These are phyloP conservation scores for Yamadazyma taylorii DNA, from an alignment of 1,139 yeast genomes.

Conservation along the genomic window DNA sequence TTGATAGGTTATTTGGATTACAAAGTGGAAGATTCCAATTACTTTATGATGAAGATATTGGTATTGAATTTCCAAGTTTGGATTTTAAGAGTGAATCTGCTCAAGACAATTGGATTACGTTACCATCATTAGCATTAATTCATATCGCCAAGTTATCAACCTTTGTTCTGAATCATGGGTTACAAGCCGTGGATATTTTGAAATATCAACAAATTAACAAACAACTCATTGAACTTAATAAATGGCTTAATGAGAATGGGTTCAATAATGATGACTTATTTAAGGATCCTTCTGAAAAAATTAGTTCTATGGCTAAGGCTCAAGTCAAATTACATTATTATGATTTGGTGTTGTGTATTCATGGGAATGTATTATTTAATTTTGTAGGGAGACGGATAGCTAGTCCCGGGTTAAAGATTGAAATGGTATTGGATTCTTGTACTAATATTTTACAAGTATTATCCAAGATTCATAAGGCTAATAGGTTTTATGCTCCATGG, in stretches of 20 bases:
- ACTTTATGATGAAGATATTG: constrained; percentile 32
- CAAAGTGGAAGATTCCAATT: constrained; percentile 56
- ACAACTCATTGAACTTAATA: constrained; percentile 29
- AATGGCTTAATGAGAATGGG: constrained; percentile 40
- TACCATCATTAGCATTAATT: constrained; percentile 49
- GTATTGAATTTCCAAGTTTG: constrained; percentile 33
- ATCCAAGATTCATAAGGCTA: constrained; percentile 33
- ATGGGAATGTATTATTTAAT: constrained; percentile 37
- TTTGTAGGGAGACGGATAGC: constrained; percentile 34
- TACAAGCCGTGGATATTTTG: constrained; percentile 27
- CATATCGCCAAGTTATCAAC: constrained; percentile 44
- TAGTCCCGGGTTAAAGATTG: constrained; percentile 33
- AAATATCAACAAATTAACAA: constrained; percentile 37
- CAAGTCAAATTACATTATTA: constrained; percentile 45
- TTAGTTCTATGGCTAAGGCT: constrained; percentile 29
- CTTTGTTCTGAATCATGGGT: constrained; percentile 30
- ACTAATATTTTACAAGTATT: constrained; percentile 36
- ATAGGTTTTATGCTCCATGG: constrained; percentile 52
- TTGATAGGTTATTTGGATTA: constrained; percentile 55
- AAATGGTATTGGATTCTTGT: constrained; percentile 37
- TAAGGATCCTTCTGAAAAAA: constrained; percentile 16
- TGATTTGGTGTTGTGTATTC: constrained; percentile 38
- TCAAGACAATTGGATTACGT: constrained; percentile 55
- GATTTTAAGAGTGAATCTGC: constrained; percentile 27
- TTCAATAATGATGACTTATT: constrained; percentile 34